Percentiles rank a stretch among this genome's conserved stretches.
phyloP scores from a whole-genome alignment of 1,284 basidiomycete genomes.

The Spongispora temasekensis region DNA sequence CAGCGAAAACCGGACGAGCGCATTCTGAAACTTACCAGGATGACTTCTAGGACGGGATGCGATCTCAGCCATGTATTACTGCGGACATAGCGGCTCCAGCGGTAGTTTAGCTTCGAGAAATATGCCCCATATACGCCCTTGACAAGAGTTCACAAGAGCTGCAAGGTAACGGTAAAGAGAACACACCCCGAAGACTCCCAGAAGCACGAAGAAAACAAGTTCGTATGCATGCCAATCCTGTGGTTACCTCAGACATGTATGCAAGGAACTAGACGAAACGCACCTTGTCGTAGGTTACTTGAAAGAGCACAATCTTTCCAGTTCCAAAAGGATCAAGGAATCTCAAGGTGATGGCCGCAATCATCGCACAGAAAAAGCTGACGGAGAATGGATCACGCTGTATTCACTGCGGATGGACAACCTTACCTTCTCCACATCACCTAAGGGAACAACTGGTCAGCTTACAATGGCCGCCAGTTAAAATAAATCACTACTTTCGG shows the following conservation, averaged over 20 bases:
- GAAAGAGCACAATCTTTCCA: conserved; percentile 82
- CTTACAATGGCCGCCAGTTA: background rate
- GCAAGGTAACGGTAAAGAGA: background rate
- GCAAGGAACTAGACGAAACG: background rate
- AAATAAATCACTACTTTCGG: conserved; percentile 61
- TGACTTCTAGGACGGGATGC: conserved; percentile 86
- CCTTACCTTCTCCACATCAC: conserved; percentile 87
- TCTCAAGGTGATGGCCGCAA: conserved; percentile 86
- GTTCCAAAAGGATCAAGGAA: conserved; percentile 93
- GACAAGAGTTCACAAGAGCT: conserved; percentile 10
- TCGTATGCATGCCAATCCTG: conserved; percentile 91
- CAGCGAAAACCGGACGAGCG: conserved; percentile 4
- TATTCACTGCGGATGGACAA: background rate
- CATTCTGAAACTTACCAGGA: conserved; percentile 56
- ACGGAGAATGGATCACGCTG: conserved; percentile 3
- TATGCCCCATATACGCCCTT: conserved; percentile 93
- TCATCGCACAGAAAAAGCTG: conserved; percentile 94
- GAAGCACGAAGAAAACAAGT: conserved; percentile 77
- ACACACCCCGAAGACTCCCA: conserved; percentile 83
- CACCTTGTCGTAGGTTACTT: conserved; percentile 87
- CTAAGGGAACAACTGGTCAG: conserved; percentile 26
- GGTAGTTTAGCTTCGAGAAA: conserved; percentile 90
- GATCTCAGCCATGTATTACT: conserved; percentile 77
- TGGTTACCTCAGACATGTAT: conserved; percentile 2
- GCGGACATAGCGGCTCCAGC: conserved; percentile 84